Percentiles rank a stretch among this genome's conserved stretches.
phyloP scores from a whole-genome alignment of 768 basidiomycete genomes.

The Phylloporus sp. region DNA sequence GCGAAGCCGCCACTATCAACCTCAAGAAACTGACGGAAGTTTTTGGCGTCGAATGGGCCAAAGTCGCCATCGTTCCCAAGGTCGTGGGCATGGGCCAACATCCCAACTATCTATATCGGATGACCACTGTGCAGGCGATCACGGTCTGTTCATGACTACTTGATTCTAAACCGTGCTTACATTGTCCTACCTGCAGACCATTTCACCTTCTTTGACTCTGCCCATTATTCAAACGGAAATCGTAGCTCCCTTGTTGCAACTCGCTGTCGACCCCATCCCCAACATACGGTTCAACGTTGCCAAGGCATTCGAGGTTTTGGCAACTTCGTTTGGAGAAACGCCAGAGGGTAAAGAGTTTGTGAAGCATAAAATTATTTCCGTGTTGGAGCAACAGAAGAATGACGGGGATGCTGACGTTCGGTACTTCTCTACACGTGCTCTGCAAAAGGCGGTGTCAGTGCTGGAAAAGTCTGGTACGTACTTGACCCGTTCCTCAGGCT shows the following conservation, averaged over 20 bases:
- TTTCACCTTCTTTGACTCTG: conserved; percentile 81
- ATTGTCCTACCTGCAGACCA: conserved; percentile 66
- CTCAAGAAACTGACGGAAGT: conserved; percentile 96
- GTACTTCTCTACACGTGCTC: conserved; percentile 83
- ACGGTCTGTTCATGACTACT: conserved; percentile 53
- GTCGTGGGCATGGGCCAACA: conserved; percentile 96
- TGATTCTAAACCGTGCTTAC: conserved; percentile 1
- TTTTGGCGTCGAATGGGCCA: conserved; percentile 98
- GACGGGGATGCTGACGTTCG: conserved; percentile 95
- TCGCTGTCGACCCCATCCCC: conserved; percentile 89
- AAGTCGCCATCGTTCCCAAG: conserved; percentile 89
- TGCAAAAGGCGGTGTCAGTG: conserved; percentile 48
- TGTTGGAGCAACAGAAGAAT: conserved; percentile 77
- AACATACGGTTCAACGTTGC: conserved; percentile 99
- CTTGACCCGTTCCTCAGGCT: not conserved
- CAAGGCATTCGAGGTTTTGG: conserved; percentile 88
- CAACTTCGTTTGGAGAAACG: conserved; percentile 56
- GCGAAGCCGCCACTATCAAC: conserved; percentile 97
- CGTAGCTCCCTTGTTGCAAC: conserved; percentile 73
- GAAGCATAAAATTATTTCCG: conserved; percentile 70
- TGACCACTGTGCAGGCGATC: conserved; percentile 99
- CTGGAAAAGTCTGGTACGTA: conserved; percentile 37
- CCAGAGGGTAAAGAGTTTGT: conserved; percentile 73
- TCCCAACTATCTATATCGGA: conserved; percentile 94
- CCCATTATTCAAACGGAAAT: conserved; percentile 82